Base-by-base conservation (phyloP, 2,329 filamentous ascomycete species). In the Curvularia sp. region DNA sequence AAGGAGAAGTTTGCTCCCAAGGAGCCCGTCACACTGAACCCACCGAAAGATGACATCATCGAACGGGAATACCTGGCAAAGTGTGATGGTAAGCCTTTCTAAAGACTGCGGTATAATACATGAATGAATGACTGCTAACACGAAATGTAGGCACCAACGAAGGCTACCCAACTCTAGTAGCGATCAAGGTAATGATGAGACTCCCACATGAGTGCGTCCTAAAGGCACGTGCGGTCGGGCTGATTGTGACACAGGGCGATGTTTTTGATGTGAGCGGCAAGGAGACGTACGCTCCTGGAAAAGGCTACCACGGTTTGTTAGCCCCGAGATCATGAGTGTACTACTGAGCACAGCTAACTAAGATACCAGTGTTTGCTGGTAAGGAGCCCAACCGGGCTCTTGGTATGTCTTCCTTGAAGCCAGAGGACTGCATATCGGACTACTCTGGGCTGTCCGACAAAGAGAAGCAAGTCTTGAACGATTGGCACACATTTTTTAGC, bases 401-500 rank as follows among this genome's bases (percentile, higher is more conserved):
- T 1, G 95, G 88, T 10, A 89, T 88, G 76, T 95, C 92, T 0
- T 97, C 93, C 7, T 88, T 93, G 49, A 96, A 97, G 77, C 78
- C 85, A 5, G 92, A 95, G 70, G 93, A 98, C 67, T 94, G 92
- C 64, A 61, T 71, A 41, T 82, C 95, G 2, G 89, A 97, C 50
- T 98, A 92, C 90, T 83, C 89, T 57, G 90, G 93, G 71, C 82
- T 99, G 51, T 83, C 84, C 13, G 93, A 96, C 22, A 93, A 95
- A 78, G 89, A 97, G 77, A 92, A 95, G 81, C 87, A 86, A 26
- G 89, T 90, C 3, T 81, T 99, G 61, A 85, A 94, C 53, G 95
- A 99, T 77, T 99, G 95, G 95, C 87, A 89, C 63, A 96, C 90
- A 1, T 99, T 96, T 80, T 99, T 99, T 79, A 92, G 90, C 67